Conservation (phyloP, 1,284 basidiomycete species). For the Naganishia sp. region DNA sequence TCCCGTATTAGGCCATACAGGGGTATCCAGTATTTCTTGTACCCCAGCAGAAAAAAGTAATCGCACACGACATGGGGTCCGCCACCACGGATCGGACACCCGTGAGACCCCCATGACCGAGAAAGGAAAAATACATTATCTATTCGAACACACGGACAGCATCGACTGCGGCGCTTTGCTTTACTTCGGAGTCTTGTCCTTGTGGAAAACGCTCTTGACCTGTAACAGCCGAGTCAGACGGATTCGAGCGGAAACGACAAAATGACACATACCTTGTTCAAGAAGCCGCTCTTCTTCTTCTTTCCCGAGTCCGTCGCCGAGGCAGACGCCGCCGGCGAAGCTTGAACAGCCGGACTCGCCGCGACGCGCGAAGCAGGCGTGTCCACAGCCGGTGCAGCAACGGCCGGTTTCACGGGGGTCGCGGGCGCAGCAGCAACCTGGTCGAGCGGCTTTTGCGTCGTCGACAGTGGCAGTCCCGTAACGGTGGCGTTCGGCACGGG, state of each 20-base stretch:
- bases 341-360: not conserved
- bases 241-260: not conserved
- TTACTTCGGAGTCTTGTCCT: constrained; percentile 27
- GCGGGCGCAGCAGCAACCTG: constrained; percentile 12
- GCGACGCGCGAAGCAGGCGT: constrained; percentile 14
- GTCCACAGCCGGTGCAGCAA: constrained; percentile 8
- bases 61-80: too few species aligned
- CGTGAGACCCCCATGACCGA: too few species aligned
- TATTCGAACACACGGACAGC: too few species aligned
- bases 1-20: too few species aligned
- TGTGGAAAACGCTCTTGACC: constrained; percentile 34
- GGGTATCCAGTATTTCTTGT: too few species aligned
- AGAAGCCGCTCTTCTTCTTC: constrained; percentile 46
- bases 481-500: constrained; percentile 1
- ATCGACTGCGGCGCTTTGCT: not conserved
- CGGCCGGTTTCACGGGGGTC: constrained; percentile 13
- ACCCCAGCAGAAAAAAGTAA: too few species aligned
- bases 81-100: too few species aligned
- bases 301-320: constrained; percentile 37
- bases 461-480: constrained; percentile 17
- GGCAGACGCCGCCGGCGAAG: constrained; percentile 30
- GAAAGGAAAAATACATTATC: too few species aligned
- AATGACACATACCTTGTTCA: constrained; percentile 41
- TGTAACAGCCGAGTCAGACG: not conserved
- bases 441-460: constrained; percentile 27